phyloP scores from a whole-genome alignment of 805 yeast genomes.

The Wickerhamiella domercqiae region DNA sequence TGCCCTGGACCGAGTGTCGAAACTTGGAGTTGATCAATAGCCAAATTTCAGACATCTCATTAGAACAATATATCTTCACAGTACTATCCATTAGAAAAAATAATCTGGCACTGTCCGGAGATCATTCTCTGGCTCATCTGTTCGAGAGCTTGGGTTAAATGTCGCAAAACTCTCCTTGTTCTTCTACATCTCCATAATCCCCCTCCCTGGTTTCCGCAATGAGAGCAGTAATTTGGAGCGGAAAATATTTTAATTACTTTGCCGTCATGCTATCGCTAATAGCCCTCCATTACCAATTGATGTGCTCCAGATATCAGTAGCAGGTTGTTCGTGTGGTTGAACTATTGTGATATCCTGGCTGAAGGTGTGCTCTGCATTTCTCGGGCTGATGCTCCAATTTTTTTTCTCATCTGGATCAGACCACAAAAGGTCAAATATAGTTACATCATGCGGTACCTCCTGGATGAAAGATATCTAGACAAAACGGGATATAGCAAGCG shows the following conservation, averaged over 20 bases:
- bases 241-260: slow-evolving; percentile 1
- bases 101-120: slow-evolving; percentile 63
- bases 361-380: slow-evolving; percentile 98
- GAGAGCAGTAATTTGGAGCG: slow-evolving; percentile 1
- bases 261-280: slow-evolving; percentile 79
- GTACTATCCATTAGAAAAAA: slow-evolving; percentile 5
- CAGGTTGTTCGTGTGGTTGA: slow-evolving; percentile 78
- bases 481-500: too few species aligned
- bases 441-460: slow-evolving; percentile 32
- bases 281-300: slow-evolving; percentile 73
- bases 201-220: not conserved
- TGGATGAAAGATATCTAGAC: not conserved
- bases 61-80: too few species aligned
- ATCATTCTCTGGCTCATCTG: slow-evolving; percentile 88
- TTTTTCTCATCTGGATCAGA: slow-evolving; percentile 94
- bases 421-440: slow-evolving; percentile 94
- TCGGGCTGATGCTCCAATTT: slow-evolving; percentile 95
- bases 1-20: slow-evolving; percentile 61
- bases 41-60: too few species aligned
- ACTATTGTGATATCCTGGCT: slow-evolving; percentile 93
- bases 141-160: slow-evolving; percentile 85
- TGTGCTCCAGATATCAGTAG: slow-evolving; percentile 48
- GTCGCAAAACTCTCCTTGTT: slow-evolving; percentile 67
- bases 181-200: slow-evolving; percentile 1
- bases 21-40: slow-evolving; percentile 21